Evolutionary conservation across 352 stramenopile species (phyloP).

Genomic region (Globisporangium cystogenes): DNA sequence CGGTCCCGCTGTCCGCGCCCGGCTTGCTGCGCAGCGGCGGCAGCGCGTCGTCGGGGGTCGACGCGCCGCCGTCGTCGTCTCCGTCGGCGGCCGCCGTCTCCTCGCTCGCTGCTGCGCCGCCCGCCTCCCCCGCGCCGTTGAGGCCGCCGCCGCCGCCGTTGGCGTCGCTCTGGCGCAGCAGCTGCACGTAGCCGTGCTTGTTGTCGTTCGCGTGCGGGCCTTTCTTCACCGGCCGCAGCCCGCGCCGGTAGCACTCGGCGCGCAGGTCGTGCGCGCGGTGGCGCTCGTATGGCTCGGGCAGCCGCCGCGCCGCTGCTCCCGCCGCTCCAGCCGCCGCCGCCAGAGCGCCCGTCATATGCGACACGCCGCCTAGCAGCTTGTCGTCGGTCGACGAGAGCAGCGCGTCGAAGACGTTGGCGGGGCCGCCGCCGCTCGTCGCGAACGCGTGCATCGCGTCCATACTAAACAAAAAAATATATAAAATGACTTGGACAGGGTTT

Average conservation of each 20-base stretch:
- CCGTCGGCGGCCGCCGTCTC: too few species aligned
- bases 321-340: conserved; percentile 24
- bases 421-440: conserved; percentile 8
- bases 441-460: background rate
- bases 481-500: too few species aligned
- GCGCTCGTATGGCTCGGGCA: conserved; percentile 69
- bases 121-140: conserved; percentile 7
- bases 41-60: too few species aligned
- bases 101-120: background rate
- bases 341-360: conserved; percentile 26
- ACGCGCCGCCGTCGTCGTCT: too few species aligned
- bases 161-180: conserved; percentile 56
- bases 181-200: conserved; percentile 72
- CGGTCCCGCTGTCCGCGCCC: background rate
- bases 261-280: conserved; percentile 69
- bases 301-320: conserved; percentile 27
- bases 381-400: conserved; percentile 29
- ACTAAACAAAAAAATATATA: background rate
- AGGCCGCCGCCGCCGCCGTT: conserved; percentile 10
- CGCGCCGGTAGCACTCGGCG: conserved; percentile 73
- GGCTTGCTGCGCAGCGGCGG: background rate
- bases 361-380: conserved; percentile 24
- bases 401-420: conserved; percentile 61
- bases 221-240: conserved; percentile 77
- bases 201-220: conserved; percentile 81